These are phyloP conservation scores for Tetramitus jugosus DNA, from an alignment of 208 protist species.

Conservation along the genomic window DNA sequence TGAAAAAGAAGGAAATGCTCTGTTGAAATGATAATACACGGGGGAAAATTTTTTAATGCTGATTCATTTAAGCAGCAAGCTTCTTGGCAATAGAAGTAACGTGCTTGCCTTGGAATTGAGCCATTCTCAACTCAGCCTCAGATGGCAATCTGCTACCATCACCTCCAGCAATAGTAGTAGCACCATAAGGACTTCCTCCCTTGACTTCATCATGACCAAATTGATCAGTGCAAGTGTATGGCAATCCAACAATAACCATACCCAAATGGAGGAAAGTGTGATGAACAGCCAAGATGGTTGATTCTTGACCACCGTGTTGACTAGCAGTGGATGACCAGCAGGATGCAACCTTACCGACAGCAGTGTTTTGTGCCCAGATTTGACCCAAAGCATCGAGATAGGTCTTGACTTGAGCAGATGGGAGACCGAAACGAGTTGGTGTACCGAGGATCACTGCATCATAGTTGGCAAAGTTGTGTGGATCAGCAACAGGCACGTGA, in stretches of 20 bases:
- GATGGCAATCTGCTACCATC: constrained; percentile 40
- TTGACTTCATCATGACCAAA: constrained; percentile 32
- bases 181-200: constrained; percentile 42
- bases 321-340: constrained; percentile 37
- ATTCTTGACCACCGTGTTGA: constrained; percentile 35
- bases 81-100: constrained; percentile 29
- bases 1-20: no score
- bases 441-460: constrained; percentile 44
- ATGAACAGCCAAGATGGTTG: constrained; percentile 35
- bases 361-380: constrained; percentile 34
- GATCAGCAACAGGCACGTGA: constrained; percentile 28
- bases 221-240: constrained; percentile 26
- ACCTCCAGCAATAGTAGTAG: constrained; percentile 40
- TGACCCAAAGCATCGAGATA: constrained; percentile 39
- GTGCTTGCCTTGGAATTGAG: constrained; percentile 28
- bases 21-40: no score
- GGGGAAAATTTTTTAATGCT: no score
- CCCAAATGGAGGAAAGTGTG: constrained; percentile 36
- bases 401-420: constrained; percentile 39
- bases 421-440: constrained; percentile 43
- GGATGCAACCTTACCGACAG: constrained; percentile 43
- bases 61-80: neutral
- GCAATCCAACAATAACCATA: constrained; percentile 36
- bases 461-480: neutral
- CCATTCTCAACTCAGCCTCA: constrained; percentile 26